Evolutionary conservation across 768 basidiomycete genomes (phyloP).

Genomic region (Tulasnella sp.): DNA sequence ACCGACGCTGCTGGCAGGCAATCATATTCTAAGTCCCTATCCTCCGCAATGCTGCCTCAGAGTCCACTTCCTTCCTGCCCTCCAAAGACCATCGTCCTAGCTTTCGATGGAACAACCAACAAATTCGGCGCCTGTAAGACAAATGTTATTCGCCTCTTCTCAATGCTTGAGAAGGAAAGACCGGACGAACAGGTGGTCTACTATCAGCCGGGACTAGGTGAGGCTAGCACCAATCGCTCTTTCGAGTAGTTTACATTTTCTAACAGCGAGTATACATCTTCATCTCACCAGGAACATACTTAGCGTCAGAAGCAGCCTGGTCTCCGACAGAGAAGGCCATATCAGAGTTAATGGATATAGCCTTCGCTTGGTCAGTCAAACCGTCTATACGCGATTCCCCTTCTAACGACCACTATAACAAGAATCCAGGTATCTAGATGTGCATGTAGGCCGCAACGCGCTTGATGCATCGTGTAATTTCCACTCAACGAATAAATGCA

Average conservation of each 20-base stretch:
- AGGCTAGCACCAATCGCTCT: slow-evolving; percentile 34
- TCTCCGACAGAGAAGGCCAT: slow-evolving; percentile 51
- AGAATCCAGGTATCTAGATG: background rate
- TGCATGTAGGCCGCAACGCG: background rate
- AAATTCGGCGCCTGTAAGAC: background rate
- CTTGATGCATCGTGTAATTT: background rate
- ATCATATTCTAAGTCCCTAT: no score
- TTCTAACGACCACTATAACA: no score
- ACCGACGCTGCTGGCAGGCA: no score
- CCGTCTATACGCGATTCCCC: no score
- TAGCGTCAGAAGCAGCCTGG: slow-evolving; percentile 48
- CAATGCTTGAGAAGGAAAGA: background rate
- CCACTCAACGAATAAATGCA: background rate
- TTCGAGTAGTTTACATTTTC: no score
- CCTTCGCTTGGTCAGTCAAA: slow-evolving; percentile 58
- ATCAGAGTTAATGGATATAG: slow-evolving; percentile 61
- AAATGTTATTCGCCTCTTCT: background rate
- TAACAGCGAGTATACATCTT: no score
- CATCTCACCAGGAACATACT: slow-evolving; percentile 30
- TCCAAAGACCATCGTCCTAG: background rate
- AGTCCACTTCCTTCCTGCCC: background rate
- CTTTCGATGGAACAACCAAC: background rate
- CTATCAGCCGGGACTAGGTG: background rate
- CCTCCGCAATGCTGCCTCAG: no score
- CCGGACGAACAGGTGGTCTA: background rate